These are phyloP conservation scores for Imleria badia DNA, from an alignment of 768 basidiomycete species.

Conservation along the genomic window DNA sequence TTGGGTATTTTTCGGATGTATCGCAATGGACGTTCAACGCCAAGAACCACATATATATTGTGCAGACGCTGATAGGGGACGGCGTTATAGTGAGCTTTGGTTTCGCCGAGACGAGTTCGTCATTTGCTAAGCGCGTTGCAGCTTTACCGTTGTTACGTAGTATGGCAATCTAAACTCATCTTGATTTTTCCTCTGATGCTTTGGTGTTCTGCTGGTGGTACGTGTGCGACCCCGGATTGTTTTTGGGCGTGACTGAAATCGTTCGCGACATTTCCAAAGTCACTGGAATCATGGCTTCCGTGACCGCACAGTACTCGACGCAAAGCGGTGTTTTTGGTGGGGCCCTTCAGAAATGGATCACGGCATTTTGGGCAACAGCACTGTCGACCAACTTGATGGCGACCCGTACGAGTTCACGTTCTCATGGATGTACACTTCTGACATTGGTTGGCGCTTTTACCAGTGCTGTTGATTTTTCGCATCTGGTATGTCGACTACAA, in stretches of 20 bases:
- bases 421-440: too few relatives aligned
- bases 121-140: background rate
- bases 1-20: background rate
- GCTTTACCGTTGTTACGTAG: background rate
- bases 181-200: background rate
- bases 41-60: background rate
- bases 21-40: slow-evolving; percentile 18
- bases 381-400: too few relatives aligned
- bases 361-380: too few relatives aligned
- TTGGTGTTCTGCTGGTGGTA: background rate
- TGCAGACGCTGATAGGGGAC: background rate
- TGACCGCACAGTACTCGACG: background rate
- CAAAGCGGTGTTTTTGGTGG: too few relatives aligned
- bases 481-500: too few relatives aligned
- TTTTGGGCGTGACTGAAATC: background rate
- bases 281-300: background rate
- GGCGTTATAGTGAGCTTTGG: background rate
- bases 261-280: background rate
- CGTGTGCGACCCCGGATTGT: background rate
- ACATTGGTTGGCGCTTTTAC: too few relatives aligned
- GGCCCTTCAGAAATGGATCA: too few relatives aligned
- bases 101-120: background rate
- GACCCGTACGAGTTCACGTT: too few relatives aligned
- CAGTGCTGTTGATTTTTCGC: background rate
- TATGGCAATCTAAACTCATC: background rate